phyloP scores from a whole-genome alignment of 2,329 filamentous ascomycete species.

The Fusarium oligoseptatum region DNA sequence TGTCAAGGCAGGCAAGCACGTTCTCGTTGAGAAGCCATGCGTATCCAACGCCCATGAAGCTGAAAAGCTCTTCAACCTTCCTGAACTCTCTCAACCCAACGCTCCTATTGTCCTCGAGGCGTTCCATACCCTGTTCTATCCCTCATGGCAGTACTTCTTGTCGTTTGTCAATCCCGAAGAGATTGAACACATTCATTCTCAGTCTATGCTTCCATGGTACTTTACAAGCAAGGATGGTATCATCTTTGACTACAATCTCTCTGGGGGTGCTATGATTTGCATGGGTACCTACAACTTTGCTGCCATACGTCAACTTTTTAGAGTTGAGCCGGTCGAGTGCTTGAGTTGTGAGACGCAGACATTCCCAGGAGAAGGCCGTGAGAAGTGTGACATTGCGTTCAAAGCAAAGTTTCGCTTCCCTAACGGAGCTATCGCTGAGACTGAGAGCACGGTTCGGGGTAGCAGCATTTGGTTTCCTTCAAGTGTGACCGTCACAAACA shows the following conservation, averaged over 20 bases:
- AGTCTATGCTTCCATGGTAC: background rate
- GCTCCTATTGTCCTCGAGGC: constrained; percentile 6
- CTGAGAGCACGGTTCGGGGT: background rate
- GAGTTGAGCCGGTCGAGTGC: background rate
- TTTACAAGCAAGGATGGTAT: constrained; percentile 1
- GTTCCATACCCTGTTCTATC: constrained; percentile 2
- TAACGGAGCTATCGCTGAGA: background rate
- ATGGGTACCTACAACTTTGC: constrained; percentile 1
- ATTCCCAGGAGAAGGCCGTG: background rate
- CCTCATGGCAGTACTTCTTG: constrained; percentile 2
- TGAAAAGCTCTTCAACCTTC: background rate
- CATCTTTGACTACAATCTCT: constrained; percentile 1
- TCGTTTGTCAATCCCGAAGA: background rate
- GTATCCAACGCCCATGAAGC: constrained; percentile 1
- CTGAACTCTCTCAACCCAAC: background rate
- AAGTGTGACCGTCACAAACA: background rate
- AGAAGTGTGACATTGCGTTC: background rate
- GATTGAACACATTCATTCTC: background rate
- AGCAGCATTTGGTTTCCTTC: background rate
- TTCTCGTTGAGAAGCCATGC: constrained; percentile 21
- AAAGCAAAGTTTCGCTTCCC: constrained; percentile 3
- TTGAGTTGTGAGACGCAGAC: background rate
- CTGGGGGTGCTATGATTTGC: background rate
- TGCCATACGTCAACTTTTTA: background rate
- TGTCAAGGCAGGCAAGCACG: constrained; percentile 62